A percentile compares a stretch with the other conserved stretches of the same genome.
Evolutionary conservation across 2,329 filamentous ascomycete species (phyloP).

Genomic region (Teratosphaeria gauchensis): DNA sequence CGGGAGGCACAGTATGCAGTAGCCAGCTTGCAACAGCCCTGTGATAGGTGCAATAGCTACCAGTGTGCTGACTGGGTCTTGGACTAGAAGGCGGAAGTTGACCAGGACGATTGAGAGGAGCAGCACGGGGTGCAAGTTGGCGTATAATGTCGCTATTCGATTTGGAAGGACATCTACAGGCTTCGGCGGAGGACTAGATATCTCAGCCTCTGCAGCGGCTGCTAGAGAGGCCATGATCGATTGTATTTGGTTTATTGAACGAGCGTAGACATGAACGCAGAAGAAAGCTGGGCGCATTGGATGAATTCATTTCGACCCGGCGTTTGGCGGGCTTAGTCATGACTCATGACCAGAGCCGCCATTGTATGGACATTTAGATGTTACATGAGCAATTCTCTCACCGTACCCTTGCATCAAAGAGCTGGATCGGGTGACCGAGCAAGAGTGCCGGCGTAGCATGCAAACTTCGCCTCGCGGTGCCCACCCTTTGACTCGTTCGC

Average conservation of each 20-base stretch:
- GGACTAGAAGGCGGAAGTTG: slow-evolving; percentile 58
- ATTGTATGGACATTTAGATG: background rate
- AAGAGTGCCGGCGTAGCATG: background rate
- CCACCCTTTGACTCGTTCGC: background rate
- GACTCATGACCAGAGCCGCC: background rate
- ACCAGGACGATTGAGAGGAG: slow-evolving; percentile 55
- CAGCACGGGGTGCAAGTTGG: slow-evolving; percentile 58
- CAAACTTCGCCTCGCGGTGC: background rate
- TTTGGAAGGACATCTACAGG: slow-evolving; percentile 22
- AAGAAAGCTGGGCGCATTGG: background rate
- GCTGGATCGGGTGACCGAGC: too few species aligned
- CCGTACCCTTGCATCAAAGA: background rate
- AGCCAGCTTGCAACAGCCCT: slow-evolving; percentile 52
- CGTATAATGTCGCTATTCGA: slow-evolving; percentile 34
- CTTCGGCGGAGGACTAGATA: slow-evolving; percentile 4
- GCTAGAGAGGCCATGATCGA: background rate
- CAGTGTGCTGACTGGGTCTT: slow-evolving; percentile 58
- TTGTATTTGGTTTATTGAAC: background rate
- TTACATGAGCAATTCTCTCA: background rate
- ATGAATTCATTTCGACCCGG: background rate
- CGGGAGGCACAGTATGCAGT: slow-evolving; percentile 51
- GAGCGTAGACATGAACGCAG: background rate
- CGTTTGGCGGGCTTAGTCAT: background rate
- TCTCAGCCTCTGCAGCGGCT: background rate
- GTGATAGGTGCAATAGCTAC: slow-evolving; percentile 52